Evolutionary conservation across 768 basidiomycete species (phyloP).

Genomic region (Chalciporus sphaerocephalus): DNA sequence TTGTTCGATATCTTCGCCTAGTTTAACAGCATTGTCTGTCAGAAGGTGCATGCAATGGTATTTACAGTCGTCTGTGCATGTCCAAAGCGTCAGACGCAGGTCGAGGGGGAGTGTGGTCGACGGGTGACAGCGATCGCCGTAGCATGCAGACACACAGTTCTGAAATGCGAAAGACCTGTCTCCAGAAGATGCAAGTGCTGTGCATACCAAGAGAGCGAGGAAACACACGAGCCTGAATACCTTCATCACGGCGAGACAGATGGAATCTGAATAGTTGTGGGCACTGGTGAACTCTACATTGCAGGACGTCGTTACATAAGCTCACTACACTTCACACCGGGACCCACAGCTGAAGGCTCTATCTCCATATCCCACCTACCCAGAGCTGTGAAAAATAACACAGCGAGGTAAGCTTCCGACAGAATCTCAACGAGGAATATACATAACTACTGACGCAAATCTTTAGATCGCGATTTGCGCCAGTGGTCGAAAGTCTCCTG

Average conservation of each 20-base stretch:
- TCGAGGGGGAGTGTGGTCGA: slow-evolving; percentile 44
- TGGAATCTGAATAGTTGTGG: too few relatives aligned
- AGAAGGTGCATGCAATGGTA: slow-evolving; percentile 85
- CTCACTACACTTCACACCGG: background rate
- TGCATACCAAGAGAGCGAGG: slow-evolving; percentile 12
- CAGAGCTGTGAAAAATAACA: background rate
- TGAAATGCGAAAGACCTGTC: slow-evolving; percentile 35
- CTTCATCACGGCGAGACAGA: slow-evolving; percentile 14
- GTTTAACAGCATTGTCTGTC: slow-evolving; percentile 50
- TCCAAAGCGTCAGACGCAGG: slow-evolving; percentile 75
- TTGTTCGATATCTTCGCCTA: slow-evolving; percentile 54
- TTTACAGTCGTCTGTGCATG: slow-evolving; percentile 82
- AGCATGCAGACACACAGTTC: slow-evolving; percentile 36
- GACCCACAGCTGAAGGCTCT: too few relatives aligned
- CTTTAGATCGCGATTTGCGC: background rate
- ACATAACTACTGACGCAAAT: background rate
- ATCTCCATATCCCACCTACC: background rate
- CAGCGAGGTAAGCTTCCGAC: background rate
- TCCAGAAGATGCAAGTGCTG: slow-evolving; percentile 26
- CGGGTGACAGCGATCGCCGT: slow-evolving; percentile 28
- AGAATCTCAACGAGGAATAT: background rate
- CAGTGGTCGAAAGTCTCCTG: background rate
- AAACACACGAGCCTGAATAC: slow-evolving; percentile 6
- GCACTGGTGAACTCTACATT: too few relatives aligned
- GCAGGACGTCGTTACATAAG: slow-evolving; percentile 15